Evolutionary conservation across 1,284 basidiomycete genomes (phyloP).

Genomic region (Ustilago hordei): DNA sequence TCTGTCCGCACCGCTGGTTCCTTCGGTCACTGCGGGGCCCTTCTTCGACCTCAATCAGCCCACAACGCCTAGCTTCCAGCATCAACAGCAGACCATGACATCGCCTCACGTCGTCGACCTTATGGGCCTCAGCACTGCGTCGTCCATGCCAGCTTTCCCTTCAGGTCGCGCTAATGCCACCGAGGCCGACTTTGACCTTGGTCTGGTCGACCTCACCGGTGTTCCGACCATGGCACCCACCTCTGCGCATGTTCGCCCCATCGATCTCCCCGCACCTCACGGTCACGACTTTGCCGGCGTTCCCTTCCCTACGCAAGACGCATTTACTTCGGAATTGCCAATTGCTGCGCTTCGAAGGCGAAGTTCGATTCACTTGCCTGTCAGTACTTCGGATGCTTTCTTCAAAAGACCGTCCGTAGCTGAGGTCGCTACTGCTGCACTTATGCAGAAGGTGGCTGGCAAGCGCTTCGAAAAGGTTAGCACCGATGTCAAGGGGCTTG

Average conservation of each 20-base stretch:
- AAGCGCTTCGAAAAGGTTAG: slow-evolving; percentile 39
- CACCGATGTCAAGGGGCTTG: slow-evolving; percentile 31
- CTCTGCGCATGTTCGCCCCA: slow-evolving; percentile 49
- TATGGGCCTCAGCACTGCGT: slow-evolving; percentile 28
- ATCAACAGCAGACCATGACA: slow-evolving; percentile 17
- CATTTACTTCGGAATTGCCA: slow-evolving; percentile 33
- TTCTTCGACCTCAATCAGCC: slow-evolving; percentile 15
- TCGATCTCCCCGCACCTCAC: slow-evolving; percentile 49
- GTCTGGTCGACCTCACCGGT: slow-evolving; percentile 27
- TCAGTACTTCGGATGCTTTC: slow-evolving; percentile 31
- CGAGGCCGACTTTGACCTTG: slow-evolving; percentile 36
- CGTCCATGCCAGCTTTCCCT: slow-evolving; percentile 12
- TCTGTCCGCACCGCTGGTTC: slow-evolving; percentile 25
- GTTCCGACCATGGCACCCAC: slow-evolving; percentile 42
- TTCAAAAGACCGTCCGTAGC: slow-evolving; percentile 44
- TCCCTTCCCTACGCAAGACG: slow-evolving; percentile 44
- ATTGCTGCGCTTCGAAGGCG: slow-evolving; percentile 33
- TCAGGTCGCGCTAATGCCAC: slow-evolving; percentile 32
- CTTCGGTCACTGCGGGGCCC: slow-evolving; percentile 12
- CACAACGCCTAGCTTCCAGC: neutral
- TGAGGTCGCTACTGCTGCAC: slow-evolving; percentile 39
- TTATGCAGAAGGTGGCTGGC: slow-evolving; percentile 37
- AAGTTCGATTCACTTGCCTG: slow-evolving; percentile 43
- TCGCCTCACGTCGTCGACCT: slow-evolving; percentile 34
- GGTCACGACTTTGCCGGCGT: slow-evolving; percentile 52